These are phyloP conservation scores for Trypanosoma theileri DNA, from an alignment of 208 protist species.

Conservation along the genomic window DNA sequence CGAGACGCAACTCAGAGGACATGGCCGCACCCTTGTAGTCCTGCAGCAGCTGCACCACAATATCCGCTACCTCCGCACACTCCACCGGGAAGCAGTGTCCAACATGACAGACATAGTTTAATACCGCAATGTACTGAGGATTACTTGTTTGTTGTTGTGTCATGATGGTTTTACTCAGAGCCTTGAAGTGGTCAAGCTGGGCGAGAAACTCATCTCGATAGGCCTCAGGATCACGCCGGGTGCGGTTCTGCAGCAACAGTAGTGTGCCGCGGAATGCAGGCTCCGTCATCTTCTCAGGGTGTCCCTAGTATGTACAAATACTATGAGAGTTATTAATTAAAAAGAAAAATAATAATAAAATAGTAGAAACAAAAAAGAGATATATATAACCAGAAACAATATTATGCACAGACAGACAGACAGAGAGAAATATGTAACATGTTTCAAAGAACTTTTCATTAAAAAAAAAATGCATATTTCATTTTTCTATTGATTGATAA, in stretches of 20 bases:
- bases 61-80: constrained; percentile 60
- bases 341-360: background rate
- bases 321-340: background rate
- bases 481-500: too few relatives aligned
- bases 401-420: too few relatives aligned
- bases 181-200: constrained; percentile 94
- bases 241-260: constrained; percentile 94
- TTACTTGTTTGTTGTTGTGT: constrained; percentile 85
- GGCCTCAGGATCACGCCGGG: constrained; percentile 93
- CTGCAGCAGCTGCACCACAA: constrained; percentile 88
- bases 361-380: background rate
- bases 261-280: constrained; percentile 90
- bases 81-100: constrained; percentile 91
- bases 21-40: constrained; percentile 78
- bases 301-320: background rate
- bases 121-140: constrained; percentile 82
- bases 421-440: background rate
- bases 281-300: constrained; percentile 45
- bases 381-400: too few relatives aligned
- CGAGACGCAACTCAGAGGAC: constrained; percentile 73
- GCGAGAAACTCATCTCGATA: constrained; percentile 96
- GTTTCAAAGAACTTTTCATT: too few relatives aligned
- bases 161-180: constrained; percentile 87
- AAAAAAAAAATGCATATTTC: too few relatives aligned
- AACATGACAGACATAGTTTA: constrained; percentile 89